Evolutionary conservation across 2,329 filamentous ascomycete genomes (phyloP).

Genomic region (Diplodia scrobiculata): DNA sequence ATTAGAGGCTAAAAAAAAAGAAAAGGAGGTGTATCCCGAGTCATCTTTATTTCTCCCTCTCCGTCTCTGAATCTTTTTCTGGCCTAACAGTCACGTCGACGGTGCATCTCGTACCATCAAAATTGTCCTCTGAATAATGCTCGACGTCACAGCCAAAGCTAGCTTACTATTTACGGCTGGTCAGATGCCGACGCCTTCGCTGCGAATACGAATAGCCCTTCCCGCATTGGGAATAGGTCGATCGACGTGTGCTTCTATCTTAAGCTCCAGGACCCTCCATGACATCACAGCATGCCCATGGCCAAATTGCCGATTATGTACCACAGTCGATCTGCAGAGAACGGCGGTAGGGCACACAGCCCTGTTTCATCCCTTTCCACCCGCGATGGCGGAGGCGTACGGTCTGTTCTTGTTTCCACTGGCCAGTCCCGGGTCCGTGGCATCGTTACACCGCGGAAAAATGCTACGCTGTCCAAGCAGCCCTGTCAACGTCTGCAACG

Average conservation of each 20-base stretch:
- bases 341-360: constrained; percentile 9
- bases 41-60: neutral
- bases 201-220: neutral
- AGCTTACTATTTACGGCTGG: neutral
- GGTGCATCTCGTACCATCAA: too few relatives aligned
- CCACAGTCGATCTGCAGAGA: neutral
- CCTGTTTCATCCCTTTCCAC: constrained; percentile 14
- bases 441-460: neutral
- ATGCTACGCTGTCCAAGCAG: too few relatives aligned
- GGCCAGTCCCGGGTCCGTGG: neutral
- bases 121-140: neutral
- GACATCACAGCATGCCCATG: neutral
- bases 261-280: neutral
- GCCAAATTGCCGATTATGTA: neutral
- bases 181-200: neutral
- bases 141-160: too few relatives aligned
- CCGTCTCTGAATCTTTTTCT: neutral
- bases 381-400: neutral
- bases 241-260: constrained; percentile 9
- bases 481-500: neutral
- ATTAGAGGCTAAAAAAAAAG: neutral
- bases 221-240: neutral
- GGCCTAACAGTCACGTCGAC: too few relatives aligned
- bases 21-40: neutral
- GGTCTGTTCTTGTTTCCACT: neutral